A percentile compares a stretch with the other conserved stretches of the same genome.
Conservation (phyloP, 352 stramenopile species). For the Phytophthora nicotianae region DNA sequence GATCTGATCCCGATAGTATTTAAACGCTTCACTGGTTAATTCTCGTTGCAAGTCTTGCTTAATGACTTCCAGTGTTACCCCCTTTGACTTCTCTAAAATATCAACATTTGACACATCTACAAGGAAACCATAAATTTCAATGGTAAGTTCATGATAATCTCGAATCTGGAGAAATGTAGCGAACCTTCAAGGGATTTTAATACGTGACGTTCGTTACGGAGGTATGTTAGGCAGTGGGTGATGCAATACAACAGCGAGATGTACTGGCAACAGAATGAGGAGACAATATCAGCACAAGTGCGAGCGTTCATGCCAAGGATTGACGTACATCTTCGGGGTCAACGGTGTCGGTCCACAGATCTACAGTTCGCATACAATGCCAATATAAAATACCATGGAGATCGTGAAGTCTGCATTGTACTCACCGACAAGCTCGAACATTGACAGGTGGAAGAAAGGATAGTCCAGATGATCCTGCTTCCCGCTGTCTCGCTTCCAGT, state of each 20-base stretch:
- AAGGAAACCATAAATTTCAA: background rate
- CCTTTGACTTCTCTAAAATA: conserved; percentile 62
- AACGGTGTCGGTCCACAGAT: conserved; percentile 74
- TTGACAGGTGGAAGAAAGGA: conserved; percentile 78
- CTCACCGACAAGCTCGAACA: conserved; percentile 83
- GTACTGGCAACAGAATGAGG: conserved; percentile 40
- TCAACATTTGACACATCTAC: conserved; percentile 62
- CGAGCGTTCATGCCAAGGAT: background rate
- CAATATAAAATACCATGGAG: background rate
- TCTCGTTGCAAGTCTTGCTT: conserved; percentile 51
- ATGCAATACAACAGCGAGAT: conserved; percentile 83
- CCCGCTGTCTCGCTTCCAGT: conserved; percentile 69
- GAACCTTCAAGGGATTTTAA: conserved; percentile 61
- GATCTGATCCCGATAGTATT: conserved; percentile 50
- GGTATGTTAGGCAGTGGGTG: conserved; percentile 68
- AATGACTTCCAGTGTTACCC: conserved; percentile 51
- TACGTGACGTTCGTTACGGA: conserved; percentile 45
- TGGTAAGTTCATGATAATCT: conserved; percentile 5
- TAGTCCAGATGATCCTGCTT: conserved; percentile 64
- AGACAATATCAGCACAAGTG: background rate
- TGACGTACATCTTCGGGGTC: conserved; percentile 68
- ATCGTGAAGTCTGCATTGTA: conserved; percentile 5
- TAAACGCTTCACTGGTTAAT: conserved; percentile 45
- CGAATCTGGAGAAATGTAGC: background rate
- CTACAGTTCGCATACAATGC: conserved; percentile 20